Conservation (phyloP, 163 green algal species). For the Chlamydomonas reinhardtii region DNA sequence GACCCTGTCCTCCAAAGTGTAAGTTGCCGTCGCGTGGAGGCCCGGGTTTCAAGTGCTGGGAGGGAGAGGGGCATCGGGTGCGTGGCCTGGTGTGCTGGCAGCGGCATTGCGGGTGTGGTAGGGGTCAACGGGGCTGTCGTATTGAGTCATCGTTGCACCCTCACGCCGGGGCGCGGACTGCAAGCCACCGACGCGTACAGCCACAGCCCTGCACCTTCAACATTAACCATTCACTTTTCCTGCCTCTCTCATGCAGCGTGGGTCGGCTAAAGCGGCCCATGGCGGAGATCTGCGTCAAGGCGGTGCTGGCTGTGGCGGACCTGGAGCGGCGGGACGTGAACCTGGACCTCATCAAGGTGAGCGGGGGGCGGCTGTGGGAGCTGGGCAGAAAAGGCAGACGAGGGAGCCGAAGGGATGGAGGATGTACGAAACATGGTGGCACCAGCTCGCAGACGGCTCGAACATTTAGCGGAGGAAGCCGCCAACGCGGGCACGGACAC, state of each 20-base stretch:
- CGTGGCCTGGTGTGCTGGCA: too few species aligned
- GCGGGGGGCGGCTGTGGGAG: neutral
- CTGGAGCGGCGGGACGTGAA: slow-evolving; percentile 96
- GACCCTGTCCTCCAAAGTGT: slow-evolving; percentile 99
- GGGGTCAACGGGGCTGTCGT: too few species aligned
- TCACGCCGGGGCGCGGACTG: too few species aligned
- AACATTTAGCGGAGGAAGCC: neutral
- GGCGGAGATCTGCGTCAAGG: slow-evolving; percentile 98
- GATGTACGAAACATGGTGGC: too few species aligned
- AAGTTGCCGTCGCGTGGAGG: slow-evolving; percentile 49
- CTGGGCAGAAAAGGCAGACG: neutral
- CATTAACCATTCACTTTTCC: neutral
- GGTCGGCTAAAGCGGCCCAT: slow-evolving; percentile 94
- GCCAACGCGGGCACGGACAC: too few species aligned
- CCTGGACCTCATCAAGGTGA: slow-evolving; percentile 98
- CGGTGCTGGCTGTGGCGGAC: slow-evolving; percentile 97
- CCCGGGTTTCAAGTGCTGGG: neutral
- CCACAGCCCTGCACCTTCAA: neutral
- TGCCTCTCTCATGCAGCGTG: slow-evolving; percentile 77
- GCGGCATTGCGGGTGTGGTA: too few species aligned
- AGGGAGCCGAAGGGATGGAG: too few species aligned
- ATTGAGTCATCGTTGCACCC: too few species aligned
- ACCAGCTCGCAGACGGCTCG: too few species aligned
- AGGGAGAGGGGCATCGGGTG: too few species aligned
- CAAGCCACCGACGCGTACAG: neutral